Evolutionary conservation across 1,284 basidiomycete species (phyloP).

Genomic region (Puccinia coronata): DNA sequence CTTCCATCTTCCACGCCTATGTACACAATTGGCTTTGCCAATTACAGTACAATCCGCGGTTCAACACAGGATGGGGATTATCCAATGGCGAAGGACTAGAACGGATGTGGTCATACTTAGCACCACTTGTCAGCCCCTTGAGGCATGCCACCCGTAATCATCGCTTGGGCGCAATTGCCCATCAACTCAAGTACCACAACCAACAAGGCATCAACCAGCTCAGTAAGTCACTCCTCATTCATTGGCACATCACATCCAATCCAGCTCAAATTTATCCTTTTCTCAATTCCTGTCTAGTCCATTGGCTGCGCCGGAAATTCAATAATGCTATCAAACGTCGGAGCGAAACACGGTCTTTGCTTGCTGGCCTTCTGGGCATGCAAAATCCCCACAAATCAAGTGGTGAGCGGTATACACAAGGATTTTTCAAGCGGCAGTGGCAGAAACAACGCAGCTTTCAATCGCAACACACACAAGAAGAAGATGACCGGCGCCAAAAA

Average conservation of each 20-base stretch:
- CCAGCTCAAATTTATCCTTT: not conserved
- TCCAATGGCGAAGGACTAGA: not conserved
- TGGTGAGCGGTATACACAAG: not conserved
- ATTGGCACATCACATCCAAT: too few relatives aligned
- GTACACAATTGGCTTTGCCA: constrained; percentile 12
- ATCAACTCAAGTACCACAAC: constrained; percentile 7
- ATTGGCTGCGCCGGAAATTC: too few relatives aligned
- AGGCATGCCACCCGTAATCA: not conserved
- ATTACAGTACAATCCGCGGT: not conserved
- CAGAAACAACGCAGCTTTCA: not conserved
- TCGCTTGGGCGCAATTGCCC: not conserved
- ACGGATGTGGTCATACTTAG: not conserved
- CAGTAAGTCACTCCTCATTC: not conserved
- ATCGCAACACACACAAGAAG: not conserved
- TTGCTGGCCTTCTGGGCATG: not conserved
- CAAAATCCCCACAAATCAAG: not conserved
- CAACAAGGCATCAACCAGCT: not conserved
- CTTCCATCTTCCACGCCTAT: constrained; percentile 2
- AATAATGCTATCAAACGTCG: not conserved
- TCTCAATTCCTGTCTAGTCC: not conserved
- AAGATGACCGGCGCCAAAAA: not conserved
- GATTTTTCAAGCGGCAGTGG: not conserved
- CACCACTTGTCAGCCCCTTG: not conserved
- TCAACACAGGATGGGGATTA: constrained; percentile 9
- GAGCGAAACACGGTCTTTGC: not conserved